Conservation (phyloP, 805 yeast species). For the Yamadazyma paraphyllophila region DNA sequence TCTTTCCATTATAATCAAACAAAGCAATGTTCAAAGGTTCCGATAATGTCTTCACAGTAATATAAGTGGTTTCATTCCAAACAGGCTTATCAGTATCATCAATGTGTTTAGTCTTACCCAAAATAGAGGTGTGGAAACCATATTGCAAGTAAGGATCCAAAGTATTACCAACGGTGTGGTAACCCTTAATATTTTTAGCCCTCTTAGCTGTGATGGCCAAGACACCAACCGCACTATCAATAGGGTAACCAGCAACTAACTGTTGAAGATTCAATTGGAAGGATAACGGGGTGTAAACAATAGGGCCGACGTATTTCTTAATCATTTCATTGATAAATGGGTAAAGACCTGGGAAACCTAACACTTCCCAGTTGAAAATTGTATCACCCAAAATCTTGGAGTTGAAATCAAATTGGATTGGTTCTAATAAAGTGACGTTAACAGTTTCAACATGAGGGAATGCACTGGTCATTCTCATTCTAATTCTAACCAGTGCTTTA, state of each 20-base stretch:
- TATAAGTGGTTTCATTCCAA: conserved; percentile 77
- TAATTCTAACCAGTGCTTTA: conserved; percentile 68
- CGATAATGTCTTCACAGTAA: conserved; percentile 70
- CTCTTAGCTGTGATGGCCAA: conserved; percentile 63
- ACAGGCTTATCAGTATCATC: conserved; percentile 67
- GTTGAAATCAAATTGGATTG: conserved; percentile 86
- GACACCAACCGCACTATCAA: conserved; percentile 83
- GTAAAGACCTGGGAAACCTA: conserved; percentile 82
- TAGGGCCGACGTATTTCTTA: conserved; percentile 82
- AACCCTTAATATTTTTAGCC: conserved; percentile 69
- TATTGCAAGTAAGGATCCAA: conserved; percentile 86
- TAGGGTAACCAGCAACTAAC: conserved; percentile 76
- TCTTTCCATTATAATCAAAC: conserved; percentile 74
- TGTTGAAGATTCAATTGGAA: conserved; percentile 92
- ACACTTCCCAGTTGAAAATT: conserved; percentile 81
- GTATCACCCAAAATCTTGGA: conserved; percentile 75
- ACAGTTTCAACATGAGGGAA: conserved; percentile 94
- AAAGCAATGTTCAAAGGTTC: conserved; percentile 77
- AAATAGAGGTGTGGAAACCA: conserved; percentile 55
- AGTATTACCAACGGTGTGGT: conserved; percentile 70
- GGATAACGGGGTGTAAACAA: conserved; percentile 85
- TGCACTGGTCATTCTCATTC: conserved; percentile 84
- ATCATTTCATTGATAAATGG: conserved; percentile 83
- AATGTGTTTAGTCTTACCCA: conserved; percentile 69
- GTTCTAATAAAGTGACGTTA: conserved; percentile 77